Base-by-base conservation (phyloP, 2,329 filamentous ascomycete genomes). In the Trematosphaeria pertusa region DNA sequence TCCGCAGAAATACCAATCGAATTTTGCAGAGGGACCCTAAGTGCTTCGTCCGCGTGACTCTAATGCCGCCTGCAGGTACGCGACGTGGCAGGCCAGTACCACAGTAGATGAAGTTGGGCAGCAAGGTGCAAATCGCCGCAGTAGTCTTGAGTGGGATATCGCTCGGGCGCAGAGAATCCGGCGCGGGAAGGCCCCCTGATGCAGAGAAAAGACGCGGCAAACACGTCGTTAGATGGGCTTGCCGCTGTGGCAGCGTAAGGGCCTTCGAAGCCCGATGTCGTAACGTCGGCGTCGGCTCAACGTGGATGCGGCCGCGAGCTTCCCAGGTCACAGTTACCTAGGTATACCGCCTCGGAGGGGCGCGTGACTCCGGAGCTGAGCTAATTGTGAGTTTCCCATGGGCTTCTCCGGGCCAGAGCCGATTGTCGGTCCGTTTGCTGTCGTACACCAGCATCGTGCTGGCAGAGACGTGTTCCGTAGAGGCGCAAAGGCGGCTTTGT, bases 51-150 rank as follows among this genome's bases (percentile, higher is more conserved):
- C 44, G 26, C 44, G 48, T 56, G 50, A 46, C 30, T 2, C 18
- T 33, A 31, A 33, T 21, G 14, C 12, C 11, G 31, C 32, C 34
- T 48, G 41, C 37, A 43, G 45, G 43, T 45, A 43, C 38, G 45
- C 38, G 28, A 30, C 21, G 6, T n/a, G 36, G 33, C n/a, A 28
- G 20, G 40, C n/a, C 15, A 10, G 8, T 18, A 31, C n/a, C n/a
- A n/a, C n/a, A n/a, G n/a, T n/a, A 6, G 15, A 39, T 24, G 7
- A 32, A 34, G 40, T 52, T 48, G 46, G 43, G 48, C 53, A 31
- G 53, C 46, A 38, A 31, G 35, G 20, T 38, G 26, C 37, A 50
- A 47, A 52, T 43, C 14, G 40, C 54, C 24, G 34, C 19, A 42
- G 37, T 46, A 11, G 37, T 36, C 19, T 28, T 28, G 24, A 12